Evolutionary conservation across 169 alveolate genomes (phyloP), one percentile per base, ranked within the genome.

Genomic region (Babesia bovis): DNA sequence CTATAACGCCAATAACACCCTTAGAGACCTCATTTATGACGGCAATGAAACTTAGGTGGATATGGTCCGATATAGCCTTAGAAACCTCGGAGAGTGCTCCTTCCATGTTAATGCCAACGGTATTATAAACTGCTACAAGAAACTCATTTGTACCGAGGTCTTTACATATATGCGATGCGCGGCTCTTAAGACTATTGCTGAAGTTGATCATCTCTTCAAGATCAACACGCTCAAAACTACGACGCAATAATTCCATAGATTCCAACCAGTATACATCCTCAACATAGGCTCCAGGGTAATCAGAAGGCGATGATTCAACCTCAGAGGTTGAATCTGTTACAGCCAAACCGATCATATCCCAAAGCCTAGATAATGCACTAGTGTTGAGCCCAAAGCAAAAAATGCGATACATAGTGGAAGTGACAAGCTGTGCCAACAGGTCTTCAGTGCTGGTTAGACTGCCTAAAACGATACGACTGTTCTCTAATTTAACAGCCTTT

Each of bases 191-290:
- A 3, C 50, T 2, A 2, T 15, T 7, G 49, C 30, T 17, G 44
- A 47, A 63, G 4, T 63, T 60, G 4, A 63, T 38, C 7, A 63
- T 19, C 51, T 44, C 49, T 4, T 63, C 60, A 30, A 63, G 58
- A 15, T 63, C 63, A 35, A 44, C 51, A 28, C 60, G 59, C 60
- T 63, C 60, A 21, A 44, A 19, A 60, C 32, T 44, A n/a, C 73
- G 61, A 23, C 28, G 13, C 25, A 63, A 5, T n/a, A 63, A 49
- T 19, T 45, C 73, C 0, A 63, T 3, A 1, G 73, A 36, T 35
- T 28, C 45, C 35, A 7, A 6, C 73, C 73, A 63, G 25, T 4
- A 63, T 17, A 4, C 19, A 7, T 58, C 56, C 57, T 58, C 55
- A 50, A 7, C 7, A 32, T 9, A 28, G 49, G 63, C 19, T 7